Evolutionary conservation across 2,329 filamentous ascomycete genomes (phyloP).

Genomic region (Fusarium sp.): DNA sequence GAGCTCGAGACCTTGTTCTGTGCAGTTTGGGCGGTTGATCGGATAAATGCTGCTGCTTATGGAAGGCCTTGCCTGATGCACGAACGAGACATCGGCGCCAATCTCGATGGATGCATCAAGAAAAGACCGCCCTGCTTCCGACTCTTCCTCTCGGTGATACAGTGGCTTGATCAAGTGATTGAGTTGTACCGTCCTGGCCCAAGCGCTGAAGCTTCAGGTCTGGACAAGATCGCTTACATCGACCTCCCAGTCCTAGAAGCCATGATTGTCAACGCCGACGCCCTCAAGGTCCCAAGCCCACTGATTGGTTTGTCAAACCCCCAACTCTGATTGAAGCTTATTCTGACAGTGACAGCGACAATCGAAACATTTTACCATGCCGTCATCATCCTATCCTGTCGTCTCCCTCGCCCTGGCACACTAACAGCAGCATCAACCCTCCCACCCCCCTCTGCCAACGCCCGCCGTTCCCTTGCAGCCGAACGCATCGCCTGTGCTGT

Average conservation of each 20-base stretch:
- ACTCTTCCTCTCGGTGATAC: conserved; percentile 66
- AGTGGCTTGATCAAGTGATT: conserved; percentile 69
- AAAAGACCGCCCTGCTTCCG: conserved; percentile 67
- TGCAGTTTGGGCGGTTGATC: conserved; percentile 71
- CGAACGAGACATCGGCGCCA: conserved; percentile 68
- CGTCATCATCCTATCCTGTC: conserved; percentile 71
- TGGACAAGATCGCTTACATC: conserved; percentile 61
- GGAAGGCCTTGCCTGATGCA: conserved; percentile 71
- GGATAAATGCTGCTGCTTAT: conserved; percentile 70
- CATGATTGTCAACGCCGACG: conserved; percentile 67
- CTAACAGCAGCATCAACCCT: conserved; percentile 56
- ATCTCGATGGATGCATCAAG: conserved; percentile 63
- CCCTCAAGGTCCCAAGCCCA: conserved; percentile 61
- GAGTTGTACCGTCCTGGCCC: conserved; percentile 69
- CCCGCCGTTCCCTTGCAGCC: conserved; percentile 68
- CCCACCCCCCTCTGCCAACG: conserved; percentile 64
- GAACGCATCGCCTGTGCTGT: conserved; percentile 69
- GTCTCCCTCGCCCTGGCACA: conserved; percentile 60
- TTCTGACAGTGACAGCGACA: conserved; percentile 59
- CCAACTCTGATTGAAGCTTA: not conserved
- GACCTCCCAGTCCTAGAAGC: conserved; percentile 69
- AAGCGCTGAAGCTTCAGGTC: conserved; percentile 54
- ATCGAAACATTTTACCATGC: conserved; percentile 74
- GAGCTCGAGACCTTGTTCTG: conserved; percentile 66
- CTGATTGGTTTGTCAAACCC: conserved; percentile 59